Conservation (phyloP, 2,329 filamentous ascomycete genomes). For the Xylaria arbuscula region DNA sequence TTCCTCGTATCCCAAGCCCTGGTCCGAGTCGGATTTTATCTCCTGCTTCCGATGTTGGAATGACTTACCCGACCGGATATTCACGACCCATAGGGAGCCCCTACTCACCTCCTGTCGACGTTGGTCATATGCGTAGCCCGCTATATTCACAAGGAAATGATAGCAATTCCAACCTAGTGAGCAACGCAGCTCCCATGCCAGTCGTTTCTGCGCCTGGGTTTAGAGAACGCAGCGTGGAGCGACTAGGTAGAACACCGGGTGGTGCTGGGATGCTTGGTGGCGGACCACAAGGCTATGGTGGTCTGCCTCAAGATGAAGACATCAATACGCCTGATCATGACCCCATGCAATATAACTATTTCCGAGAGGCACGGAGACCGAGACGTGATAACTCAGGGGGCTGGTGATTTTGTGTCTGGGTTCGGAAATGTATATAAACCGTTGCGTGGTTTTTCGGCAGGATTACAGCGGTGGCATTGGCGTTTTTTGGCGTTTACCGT, state of each 20-base stretch:
- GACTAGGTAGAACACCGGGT: conserved; percentile 43
- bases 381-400: conserved; percentile 33
- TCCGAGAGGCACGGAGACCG: conserved; percentile 53
- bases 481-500: conserved; percentile 35
- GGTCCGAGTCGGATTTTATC: conserved; percentile 43
- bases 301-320: conserved; percentile 65
- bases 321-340: conserved; percentile 52
- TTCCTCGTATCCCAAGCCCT: conserved; percentile 47
- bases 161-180: conserved; percentile 64
- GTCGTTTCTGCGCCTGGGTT: conserved; percentile 51
- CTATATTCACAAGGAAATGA: conserved; percentile 64
- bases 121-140: conserved; percentile 57
- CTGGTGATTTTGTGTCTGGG: conserved; percentile 29
- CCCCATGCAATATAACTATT: conserved; percentile 68
- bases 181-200: conserved; percentile 64
- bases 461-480: conserved; percentile 10
- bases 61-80: conserved; percentile 46
- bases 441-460: conserved; percentile 17
- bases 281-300: conserved; percentile 69
- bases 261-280: conserved; percentile 65
- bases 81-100: conserved; percentile 43
- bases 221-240: conserved; percentile 51
- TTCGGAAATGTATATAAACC: conserved; percentile 32
- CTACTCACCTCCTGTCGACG: conserved; percentile 45
- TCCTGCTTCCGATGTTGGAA: conserved; percentile 42